Conservation (phyloP, 164 flowering plant genomes). For the Sedum album region DNA sequence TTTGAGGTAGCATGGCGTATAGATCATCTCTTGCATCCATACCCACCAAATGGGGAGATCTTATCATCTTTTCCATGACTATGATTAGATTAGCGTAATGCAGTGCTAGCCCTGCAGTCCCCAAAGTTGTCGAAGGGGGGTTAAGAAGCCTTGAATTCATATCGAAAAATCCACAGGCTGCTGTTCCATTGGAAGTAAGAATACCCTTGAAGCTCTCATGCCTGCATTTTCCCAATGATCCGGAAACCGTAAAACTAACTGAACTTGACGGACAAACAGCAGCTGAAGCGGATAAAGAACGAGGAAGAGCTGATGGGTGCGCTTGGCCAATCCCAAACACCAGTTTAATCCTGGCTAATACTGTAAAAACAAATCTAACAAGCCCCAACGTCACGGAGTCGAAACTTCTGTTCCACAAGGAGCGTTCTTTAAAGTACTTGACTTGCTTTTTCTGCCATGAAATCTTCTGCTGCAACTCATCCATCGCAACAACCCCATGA, state of each 20-base stretch:
- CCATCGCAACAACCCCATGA: neutral
- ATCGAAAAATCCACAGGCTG: slow-evolving; percentile 37
- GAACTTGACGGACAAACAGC: too few relatives aligned
- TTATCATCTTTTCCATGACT: too few relatives aligned
- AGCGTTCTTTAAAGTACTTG: slow-evolving; percentile 49
- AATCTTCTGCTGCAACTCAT: slow-evolving; percentile 63
- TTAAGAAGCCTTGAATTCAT: slow-evolving; percentile 44
- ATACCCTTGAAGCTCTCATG: neutral
- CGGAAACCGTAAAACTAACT: neutral
- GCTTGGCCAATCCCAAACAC: slow-evolving; percentile 50
- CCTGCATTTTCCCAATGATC: neutral
- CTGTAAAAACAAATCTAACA: slow-evolving; percentile 50
- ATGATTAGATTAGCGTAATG: slow-evolving; percentile 87
- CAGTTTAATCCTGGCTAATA: slow-evolving; percentile 52
- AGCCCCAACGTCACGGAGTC: slow-evolving; percentile 33
- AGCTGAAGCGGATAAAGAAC: too few relatives aligned
- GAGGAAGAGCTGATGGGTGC: slow-evolving; percentile 23
- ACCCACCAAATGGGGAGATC: too few relatives aligned
- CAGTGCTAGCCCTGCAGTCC: slow-evolving; percentile 55
- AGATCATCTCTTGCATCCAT: too few relatives aligned
- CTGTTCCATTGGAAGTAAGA: too few relatives aligned
- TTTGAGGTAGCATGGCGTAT: slow-evolving; percentile 68
- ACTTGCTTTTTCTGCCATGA: slow-evolving; percentile 62
- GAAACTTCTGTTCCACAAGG: slow-evolving; percentile 79
- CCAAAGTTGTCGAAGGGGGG: slow-evolving; percentile 55